Evolutionary conservation across 1,139 yeast genomes (phyloP).

Genomic region (Geotrichum aggregatum): DNA sequence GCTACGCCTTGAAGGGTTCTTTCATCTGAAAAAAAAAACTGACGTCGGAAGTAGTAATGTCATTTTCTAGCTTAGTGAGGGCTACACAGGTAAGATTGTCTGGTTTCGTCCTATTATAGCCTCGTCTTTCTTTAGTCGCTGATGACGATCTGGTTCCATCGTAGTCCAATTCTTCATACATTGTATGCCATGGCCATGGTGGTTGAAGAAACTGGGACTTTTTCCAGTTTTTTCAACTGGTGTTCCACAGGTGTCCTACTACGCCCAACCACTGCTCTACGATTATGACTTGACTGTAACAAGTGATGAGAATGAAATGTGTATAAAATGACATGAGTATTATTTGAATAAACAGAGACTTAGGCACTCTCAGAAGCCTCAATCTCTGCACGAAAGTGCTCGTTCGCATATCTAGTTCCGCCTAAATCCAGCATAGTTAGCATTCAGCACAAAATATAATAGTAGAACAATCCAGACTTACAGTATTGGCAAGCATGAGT

Average conservation of each 20-base stretch:
- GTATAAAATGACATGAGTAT: not conserved
- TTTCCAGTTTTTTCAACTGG: too few species aligned
- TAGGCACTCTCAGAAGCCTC: slow-evolving; percentile 20
- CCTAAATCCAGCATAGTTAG: slow-evolving; percentile 8
- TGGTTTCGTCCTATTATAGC: not conserved
- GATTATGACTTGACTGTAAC: too few species aligned
- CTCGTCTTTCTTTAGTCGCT: not conserved
- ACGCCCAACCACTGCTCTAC: too few species aligned
- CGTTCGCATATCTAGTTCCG: slow-evolving; percentile 21
- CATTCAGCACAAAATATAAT: slow-evolving; percentile 4
- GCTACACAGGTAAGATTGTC: slow-evolving; percentile 4
- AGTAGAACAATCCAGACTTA: slow-evolving; percentile 23
- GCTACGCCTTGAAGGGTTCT: too few species aligned
- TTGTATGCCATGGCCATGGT: not conserved
- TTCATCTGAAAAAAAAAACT: too few species aligned
- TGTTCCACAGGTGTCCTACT: too few species aligned
- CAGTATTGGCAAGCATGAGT: slow-evolving; percentile 77
- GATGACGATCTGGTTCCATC: slow-evolving; percentile 7
- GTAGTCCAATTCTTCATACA: slow-evolving; percentile 12
- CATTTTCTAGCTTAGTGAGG: slow-evolving; percentile 10
- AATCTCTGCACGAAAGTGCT: slow-evolving; percentile 16
- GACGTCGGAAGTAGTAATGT: slow-evolving; percentile 10
- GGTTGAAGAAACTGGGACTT: not conserved
- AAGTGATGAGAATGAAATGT: slow-evolving; percentile 1
- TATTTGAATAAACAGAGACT: not conserved